Evolutionary conservation across 2,329 filamentous ascomycete species (phyloP).

Genomic region (Daldinia sp.): DNA sequence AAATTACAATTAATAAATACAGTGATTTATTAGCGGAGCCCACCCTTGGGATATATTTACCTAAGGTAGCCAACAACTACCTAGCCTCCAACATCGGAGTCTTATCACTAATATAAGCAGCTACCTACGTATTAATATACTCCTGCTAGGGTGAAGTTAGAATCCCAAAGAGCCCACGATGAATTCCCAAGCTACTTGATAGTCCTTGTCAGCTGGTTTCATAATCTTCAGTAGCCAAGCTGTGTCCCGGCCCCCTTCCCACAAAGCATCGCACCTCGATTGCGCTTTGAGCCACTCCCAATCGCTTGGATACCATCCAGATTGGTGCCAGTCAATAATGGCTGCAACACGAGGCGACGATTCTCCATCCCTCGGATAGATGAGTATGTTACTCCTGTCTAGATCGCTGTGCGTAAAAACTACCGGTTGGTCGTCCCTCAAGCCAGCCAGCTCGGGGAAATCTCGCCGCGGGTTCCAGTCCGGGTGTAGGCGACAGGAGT

Average conservation of each 20-base stretch:
- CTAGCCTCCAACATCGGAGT: not conserved
- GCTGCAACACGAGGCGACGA: slow-evolving; percentile 29
- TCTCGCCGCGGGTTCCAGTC: slow-evolving; percentile 27
- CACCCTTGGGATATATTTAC: too few relatives aligned
- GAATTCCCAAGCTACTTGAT: slow-evolving; percentile 26
- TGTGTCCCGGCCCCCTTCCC: slow-evolving; percentile 28
- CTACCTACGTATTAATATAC: not conserved
- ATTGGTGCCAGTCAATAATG: slow-evolving; percentile 40
- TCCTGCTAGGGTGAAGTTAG: not conserved
- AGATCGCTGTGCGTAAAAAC: slow-evolving; percentile 37
- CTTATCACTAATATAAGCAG: not conserved
- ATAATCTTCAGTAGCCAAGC: slow-evolving; percentile 32
- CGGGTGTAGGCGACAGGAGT: slow-evolving; percentile 15
- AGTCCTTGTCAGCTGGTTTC: slow-evolving; percentile 15
- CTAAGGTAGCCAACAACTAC: too few relatives aligned
- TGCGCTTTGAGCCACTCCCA: slow-evolving; percentile 39
- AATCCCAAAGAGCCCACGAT: slow-evolving; percentile 17
- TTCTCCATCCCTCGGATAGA: slow-evolving; percentile 15
- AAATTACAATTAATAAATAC: too few relatives aligned
- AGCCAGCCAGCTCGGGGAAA: slow-evolving; percentile 31
- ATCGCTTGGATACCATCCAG: slow-evolving; percentile 35
- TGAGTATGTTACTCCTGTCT: slow-evolving; percentile 34
- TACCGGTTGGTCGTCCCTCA: slow-evolving; percentile 32
- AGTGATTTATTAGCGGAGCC: too few relatives aligned
- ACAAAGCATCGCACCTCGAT: slow-evolving; percentile 18